These are phyloP conservation scores for Gaultheria prostrata DNA, from an alignment of 148 eudicot species.

Conservation along the genomic window DNA sequence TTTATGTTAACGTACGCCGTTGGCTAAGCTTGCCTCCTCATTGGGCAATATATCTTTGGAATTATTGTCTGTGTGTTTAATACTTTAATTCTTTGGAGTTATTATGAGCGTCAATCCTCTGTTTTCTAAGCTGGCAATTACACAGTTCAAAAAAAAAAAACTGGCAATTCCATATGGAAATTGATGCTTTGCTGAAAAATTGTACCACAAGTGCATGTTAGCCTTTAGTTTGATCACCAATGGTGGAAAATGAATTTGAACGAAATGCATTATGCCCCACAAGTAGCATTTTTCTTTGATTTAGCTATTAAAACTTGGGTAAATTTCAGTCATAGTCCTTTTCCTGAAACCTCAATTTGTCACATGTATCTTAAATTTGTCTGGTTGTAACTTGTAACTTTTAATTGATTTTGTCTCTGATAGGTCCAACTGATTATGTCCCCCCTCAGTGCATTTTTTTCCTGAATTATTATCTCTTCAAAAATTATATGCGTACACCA, in stretches of 20 bases:
- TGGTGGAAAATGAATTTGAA: background rate
- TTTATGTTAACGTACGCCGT: constrained; percentile 11
- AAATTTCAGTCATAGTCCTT: background rate
- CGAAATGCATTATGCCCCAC: background rate
- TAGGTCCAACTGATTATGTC: background rate
- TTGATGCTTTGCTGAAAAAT: background rate
- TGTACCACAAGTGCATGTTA: background rate
- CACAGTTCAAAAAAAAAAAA: background rate
- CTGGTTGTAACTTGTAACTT: background rate
- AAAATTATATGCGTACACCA: no score
- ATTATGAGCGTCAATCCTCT: background rate
- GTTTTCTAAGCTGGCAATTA: background rate
- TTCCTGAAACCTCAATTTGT: background rate
- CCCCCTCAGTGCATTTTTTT: background rate
- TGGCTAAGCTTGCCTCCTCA: background rate
- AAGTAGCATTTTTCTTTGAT: background rate
- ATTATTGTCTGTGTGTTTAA: background rate
- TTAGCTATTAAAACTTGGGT: background rate
- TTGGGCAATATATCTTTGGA: background rate
- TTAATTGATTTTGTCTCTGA: background rate
- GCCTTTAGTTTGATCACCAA: background rate
- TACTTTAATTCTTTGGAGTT: background rate
- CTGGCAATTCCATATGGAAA: background rate
- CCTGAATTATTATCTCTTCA: background rate
- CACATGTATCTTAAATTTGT: background rate